A percentile compares a stretch with the other conserved stretches of the same genome.
These are phyloP conservation scores for Amanita molliuscula DNA, from an alignment of 768 basidiomycete species.

Conservation along the genomic window DNA sequence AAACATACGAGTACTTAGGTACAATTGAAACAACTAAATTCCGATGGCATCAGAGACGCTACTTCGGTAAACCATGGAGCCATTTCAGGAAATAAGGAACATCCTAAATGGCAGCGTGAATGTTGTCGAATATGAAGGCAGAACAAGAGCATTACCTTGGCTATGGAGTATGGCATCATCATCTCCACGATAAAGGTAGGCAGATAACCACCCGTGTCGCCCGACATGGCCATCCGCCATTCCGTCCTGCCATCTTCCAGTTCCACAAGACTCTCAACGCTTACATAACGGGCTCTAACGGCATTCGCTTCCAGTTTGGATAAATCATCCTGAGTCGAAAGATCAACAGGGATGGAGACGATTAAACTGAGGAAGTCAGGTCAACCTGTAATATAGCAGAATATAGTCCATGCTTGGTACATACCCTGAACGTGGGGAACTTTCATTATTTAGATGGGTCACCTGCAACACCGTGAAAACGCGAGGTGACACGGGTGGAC, in stretches of 20 bases:
- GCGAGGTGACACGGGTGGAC: slow-evolving; percentile 60
- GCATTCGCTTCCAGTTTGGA: slow-evolving; percentile 54
- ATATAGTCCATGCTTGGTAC: slow-evolving; percentile 17
- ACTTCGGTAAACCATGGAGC: slow-evolving; percentile 29
- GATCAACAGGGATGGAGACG: slow-evolving; percentile 62
- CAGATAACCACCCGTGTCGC: slow-evolving; percentile 59
- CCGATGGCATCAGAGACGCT: too few species aligned
- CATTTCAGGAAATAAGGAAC: slow-evolving; percentile 66
- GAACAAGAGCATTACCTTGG: slow-evolving; percentile 31
- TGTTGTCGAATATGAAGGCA: not conserved
- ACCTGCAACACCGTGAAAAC: slow-evolving; percentile 70
- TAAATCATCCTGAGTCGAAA: slow-evolving; percentile 46
- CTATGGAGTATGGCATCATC: slow-evolving; percentile 52
- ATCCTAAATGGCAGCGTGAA: slow-evolving; percentile 31
- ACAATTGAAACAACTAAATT: too few species aligned
- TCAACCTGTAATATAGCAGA: slow-evolving; percentile 8
- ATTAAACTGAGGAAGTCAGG: slow-evolving; percentile 22
- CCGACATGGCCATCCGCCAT: slow-evolving; percentile 77
- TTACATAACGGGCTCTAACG: slow-evolving; percentile 57
- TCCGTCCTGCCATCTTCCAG: slow-evolving; percentile 54
- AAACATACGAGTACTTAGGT: too few species aligned
- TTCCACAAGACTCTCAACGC: slow-evolving; percentile 57
- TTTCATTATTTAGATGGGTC: slow-evolving; percentile 34
- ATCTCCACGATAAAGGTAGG: slow-evolving; percentile 54
- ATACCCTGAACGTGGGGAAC: slow-evolving; percentile 49